Conservation (phyloP, 306 rosid species). For the Canavalia ensiformis region DNA sequence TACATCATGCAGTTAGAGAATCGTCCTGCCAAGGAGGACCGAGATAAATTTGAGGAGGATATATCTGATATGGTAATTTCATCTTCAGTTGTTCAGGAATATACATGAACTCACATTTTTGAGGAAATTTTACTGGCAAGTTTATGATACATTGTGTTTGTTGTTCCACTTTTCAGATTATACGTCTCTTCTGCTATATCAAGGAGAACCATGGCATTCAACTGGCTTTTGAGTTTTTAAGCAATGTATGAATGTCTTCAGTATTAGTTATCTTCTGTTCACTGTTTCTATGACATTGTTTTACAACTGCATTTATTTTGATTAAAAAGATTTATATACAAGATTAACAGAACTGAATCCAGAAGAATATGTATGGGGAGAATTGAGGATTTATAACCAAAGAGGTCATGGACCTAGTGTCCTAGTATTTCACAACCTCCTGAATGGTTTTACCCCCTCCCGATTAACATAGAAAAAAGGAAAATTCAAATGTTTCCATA, state of each 20-base stretch:
- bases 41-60: constrained; percentile 67
- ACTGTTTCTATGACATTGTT: constrained; percentile 40
- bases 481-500: neutral
- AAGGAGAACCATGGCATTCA: constrained; percentile 76
- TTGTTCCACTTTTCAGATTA: constrained; percentile 71
- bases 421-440: constrained; percentile 11
- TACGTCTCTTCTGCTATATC: constrained; percentile 79
- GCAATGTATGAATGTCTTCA: constrained; percentile 69
- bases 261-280: constrained; percentile 42
- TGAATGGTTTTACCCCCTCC: constrained; percentile 25
- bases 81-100: constrained; percentile 29
- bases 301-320: constrained; percentile 33
- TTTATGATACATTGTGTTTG: constrained; percentile 40
- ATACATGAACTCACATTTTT: neutral
- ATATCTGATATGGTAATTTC: constrained; percentile 72
- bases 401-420: constrained; percentile 29
- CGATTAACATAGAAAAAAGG: constrained; percentile 28
- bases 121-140: constrained; percentile 25
- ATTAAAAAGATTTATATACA: constrained; percentile 29
- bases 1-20: constrained; percentile 66
- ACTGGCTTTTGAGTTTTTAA: constrained; percentile 90
- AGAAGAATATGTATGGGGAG: constrained; percentile 28
- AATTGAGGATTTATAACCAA: neutral
- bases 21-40: constrained; percentile 54
- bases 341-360: constrained; percentile 41